Percentiles rank a stretch among this genome's conserved stretches.
phyloP scores from a whole-genome alignment of 129 eudicot species.

The Erigeron canadensis region DNA sequence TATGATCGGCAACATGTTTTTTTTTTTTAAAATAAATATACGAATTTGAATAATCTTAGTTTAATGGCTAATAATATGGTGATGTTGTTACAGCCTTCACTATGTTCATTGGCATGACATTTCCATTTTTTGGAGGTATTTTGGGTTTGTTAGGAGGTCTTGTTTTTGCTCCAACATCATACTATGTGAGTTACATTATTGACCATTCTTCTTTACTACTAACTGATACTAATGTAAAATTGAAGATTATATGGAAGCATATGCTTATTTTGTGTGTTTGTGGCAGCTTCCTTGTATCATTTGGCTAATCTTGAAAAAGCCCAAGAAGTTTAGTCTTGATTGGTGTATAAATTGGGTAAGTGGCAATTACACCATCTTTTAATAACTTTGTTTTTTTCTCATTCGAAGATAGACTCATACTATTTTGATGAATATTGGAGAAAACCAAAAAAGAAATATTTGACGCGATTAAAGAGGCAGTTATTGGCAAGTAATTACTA shows the following conservation, averaged over 20 bases:
- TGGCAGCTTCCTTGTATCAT: conserved; percentile 17
- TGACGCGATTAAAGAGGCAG: too few species aligned
- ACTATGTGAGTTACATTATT: conserved; percentile 1
- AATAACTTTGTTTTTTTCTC: too few species aligned
- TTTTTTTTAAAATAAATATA: not conserved
- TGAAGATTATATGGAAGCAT: too few species aligned
- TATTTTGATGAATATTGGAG: too few species aligned
- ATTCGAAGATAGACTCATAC: too few species aligned
- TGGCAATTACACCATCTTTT: too few species aligned
- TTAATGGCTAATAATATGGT: not conserved
- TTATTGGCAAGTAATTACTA: too few species aligned
- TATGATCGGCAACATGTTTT: not conserved
- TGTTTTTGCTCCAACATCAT: conserved; percentile 24
- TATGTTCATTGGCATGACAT: conserved; percentile 54
- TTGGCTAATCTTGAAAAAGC: conserved; percentile 9
- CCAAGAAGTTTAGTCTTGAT: conserved; percentile 16
- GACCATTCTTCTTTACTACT: not conserved
- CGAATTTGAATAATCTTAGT: not conserved
- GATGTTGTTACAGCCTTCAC: conserved; percentile 47
- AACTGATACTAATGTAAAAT: not conserved
- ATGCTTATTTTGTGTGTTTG: not conserved
- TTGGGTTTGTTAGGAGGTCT: conserved; percentile 21
- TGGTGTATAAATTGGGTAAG: conserved; percentile 23
- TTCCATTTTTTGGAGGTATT: conserved; percentile 41
- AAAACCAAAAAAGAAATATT: too few species aligned